Conservation (phyloP, 164 flowering plant genomes). For the Annona cherimola region DNA sequence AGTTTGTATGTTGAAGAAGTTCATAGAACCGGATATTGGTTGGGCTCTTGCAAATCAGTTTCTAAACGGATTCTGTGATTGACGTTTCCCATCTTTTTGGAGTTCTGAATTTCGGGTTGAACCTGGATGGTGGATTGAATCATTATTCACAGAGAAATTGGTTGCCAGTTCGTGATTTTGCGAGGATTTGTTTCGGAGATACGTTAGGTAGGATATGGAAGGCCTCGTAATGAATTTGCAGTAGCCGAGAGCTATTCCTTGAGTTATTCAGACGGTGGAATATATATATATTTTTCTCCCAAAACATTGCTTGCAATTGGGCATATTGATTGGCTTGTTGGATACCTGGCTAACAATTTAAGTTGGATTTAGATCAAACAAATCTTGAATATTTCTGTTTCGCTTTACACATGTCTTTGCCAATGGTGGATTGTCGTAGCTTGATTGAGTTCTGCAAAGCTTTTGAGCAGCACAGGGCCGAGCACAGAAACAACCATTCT, state of each 20-base stretch:
- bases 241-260: neutral
- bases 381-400: neutral
- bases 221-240: neutral
- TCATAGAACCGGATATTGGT: neutral
- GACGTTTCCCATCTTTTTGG: neutral
- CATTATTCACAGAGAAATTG: neutral
- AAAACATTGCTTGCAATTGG: neutral
- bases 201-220: neutral
- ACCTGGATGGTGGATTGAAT: neutral
- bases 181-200: neutral
- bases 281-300: neutral
- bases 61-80: neutral
- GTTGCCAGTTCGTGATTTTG: neutral
- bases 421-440: constrained; percentile 57
- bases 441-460: constrained; percentile 54
- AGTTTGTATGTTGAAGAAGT: neutral
- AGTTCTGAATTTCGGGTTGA: neutral
- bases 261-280: neutral
- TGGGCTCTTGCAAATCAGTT: neutral
- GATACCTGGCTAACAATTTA: neutral
- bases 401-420: constrained; percentile 14
- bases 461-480: constrained; percentile 36
- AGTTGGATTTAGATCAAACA: neutral
- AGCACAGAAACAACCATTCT: constrained; percentile 16
- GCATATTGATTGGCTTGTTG: neutral